Base-by-base conservation (phyloP, 148 eudicot genomes). In the Pharnaceum exiguum region DNA sequence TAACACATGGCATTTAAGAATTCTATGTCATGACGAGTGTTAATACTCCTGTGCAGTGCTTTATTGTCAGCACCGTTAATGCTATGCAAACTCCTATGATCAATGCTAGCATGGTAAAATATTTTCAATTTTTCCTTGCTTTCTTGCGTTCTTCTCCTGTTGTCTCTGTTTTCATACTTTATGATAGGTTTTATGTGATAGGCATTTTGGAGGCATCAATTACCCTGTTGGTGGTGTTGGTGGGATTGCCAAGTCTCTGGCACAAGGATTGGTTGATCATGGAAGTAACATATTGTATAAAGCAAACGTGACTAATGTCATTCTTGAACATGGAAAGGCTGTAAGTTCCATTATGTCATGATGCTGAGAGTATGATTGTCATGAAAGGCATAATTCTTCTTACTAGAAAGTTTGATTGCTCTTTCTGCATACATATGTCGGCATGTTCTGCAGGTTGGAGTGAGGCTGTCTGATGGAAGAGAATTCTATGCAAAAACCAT, bases 161-260 rank as follows among this genome's bases (percentile, higher is more conserved):
- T 29, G 33, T 52, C 66, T 62, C 45, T 22, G 43, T 53, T 54
- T 49, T 62, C 67, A 52, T 59, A 12, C 65, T 42, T n/a, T 59
- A 44, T 54, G 28, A 40, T 75, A 94, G 99, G 99, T 94, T 68
- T 62, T 94, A 48, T 94, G 99, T 83, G 99, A 94, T 80, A 80
- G 99, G 69, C 96, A 94, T 77, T 89, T 75, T 71, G 96, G 99
- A 65, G 99, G 99, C 66, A 89, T 94, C 60, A 94, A 94, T 62
- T 94, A 94, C 48, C 99, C 99, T 50, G 84, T 86, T 59, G 96
- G 96, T 55, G 99, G 99, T 55, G 99, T 94, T 61, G 96, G 96
- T 54, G 90, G 83, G 57, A 94, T 94, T 67, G 95, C 96, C 55
- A 86, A 82, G 58, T 79, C 87, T 16, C 77, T 94, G 23, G 91